Base-by-base conservation (phyloP, 2,329 filamentous ascomycete species). In the Ascochyta koolunga region DNA sequence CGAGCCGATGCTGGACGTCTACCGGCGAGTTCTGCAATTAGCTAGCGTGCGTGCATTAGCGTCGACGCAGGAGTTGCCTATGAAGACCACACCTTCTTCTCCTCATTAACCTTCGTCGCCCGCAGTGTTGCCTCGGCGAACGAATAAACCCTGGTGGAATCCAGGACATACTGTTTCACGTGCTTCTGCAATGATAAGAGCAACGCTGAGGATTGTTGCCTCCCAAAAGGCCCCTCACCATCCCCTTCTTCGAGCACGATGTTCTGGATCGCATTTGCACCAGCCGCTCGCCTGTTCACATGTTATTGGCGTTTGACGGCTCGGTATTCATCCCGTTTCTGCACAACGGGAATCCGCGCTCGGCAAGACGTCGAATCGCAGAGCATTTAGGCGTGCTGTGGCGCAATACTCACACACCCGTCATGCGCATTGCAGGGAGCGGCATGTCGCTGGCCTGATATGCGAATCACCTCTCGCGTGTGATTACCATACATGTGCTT, bases 261-360 rank as follows among this genome's bases (percentile, higher is more conserved):
- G 11, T 24, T 44, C 50, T 54, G 25, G 44, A 54, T 45, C 27
- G 10, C 22, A 39, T 43, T 21, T n/a, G 13, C n/a, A 29, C 19
- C 44, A 45, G 40, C 39, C 40, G 40, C 44, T 39, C 31, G 21
- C 5, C 1, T 8, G 35, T 27, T 35, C 40, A 54, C 51, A 33
- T 54, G 50, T 43, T 21, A 33, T 19, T 39, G 33, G 45, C 40
- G 35, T 49, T 49, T 42, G 36, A 46, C 41, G 49, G 41, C 21
- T 54, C 51, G 51, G 51, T 27, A 18, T 35, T 39, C 27, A 35
- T 32, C 45, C 51, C 35, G 15, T 45, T 54, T 54, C 45, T 44
- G 51, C 51, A 54, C 40, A 39, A 38, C 40, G 33, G 40, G 25
- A 33, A 44, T 39, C 33, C 48, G 15, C 15, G 29, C 36, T 52